Evolutionary conservation across 1,284 basidiomycete species (phyloP), one percentile per base, ranked within the genome.

Genomic region (Tilletia caries): DNA sequence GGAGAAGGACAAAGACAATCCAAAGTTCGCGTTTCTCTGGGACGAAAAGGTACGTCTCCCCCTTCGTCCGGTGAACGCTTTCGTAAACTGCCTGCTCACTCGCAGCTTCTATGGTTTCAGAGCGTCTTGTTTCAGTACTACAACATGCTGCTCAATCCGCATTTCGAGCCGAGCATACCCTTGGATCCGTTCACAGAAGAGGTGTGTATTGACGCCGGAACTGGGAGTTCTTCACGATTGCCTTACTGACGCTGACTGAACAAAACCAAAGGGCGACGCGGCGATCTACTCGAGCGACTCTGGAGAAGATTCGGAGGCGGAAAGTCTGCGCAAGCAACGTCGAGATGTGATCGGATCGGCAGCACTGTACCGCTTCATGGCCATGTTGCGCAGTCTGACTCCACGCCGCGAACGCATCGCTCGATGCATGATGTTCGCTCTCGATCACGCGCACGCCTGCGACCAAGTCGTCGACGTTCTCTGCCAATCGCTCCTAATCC

Each of bases 371-470:
- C 87, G 94, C 44, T 93, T 98, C 75, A 91, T 93, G 83, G 89
- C 89, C 0, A 93, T 98, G 90, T 86, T 99, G 34, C 89, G 95
- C 23, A 89, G 88, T 4, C 85, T 98, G 76, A 91, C 89, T 15
- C 92, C 93, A 2, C 91, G 91, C 75, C 86, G 94, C 68, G 93
- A 92, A 10, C 92, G 95, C 81, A 89, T 98, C 48, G 96, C 93
- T 25, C 87, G 93, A 25, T 92, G 91, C 71, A 99, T 98, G 93
- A 89, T 91, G 15, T 98, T 98, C 81, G 93, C 93, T 69, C 86
- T 98, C 64, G 92, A 95, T 81, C 92, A 95, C 78, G 94, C 95
- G 0, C 92, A 96, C 83, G 92, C 92, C 8, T 92, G 93, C 86
- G 90, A 44, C 93, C 33, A 69, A 58, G 69, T 83, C 29, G 73